Base-by-base conservation (phyloP, 768 basidiomycete species). In the Cystobasidium onofrii region DNA sequence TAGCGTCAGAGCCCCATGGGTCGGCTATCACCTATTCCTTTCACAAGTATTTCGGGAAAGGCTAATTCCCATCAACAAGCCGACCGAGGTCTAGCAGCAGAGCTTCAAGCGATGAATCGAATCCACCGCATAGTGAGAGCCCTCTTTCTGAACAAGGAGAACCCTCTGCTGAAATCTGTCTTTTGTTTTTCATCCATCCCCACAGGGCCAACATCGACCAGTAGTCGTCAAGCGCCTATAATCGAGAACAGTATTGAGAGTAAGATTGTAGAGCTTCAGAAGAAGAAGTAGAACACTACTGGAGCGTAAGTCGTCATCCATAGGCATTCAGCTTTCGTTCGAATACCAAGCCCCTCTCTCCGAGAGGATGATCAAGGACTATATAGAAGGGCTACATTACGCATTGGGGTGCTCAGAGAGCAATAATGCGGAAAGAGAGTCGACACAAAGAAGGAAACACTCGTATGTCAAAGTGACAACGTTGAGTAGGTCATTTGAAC, bases 171-270 rank as follows among this genome's bases (percentile, higher is more conserved):
- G 23, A 55, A 55, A 23, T 7, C 54, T 55, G 18, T 13, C 20
- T 31, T 9, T n/a, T 6, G n/a, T 20, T 29, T n/a, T 50, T 43
- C 17, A 67, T 46, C 1, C 41, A n/a, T n/a, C 20, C 1, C 13
- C 31, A 2, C 44, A 12, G n/a, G 39, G 3, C 7, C 93, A 98
- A 81, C 89, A 88, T 76, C 86, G 95, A 27, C 94, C 95, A 9
- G 91, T 99, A 57, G 86, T 90, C 77, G 92, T 92, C 18, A 91
- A 92, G 81, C 95, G 98, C 78, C 84, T 98, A 90, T 97, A 20
- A 86, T 97, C 52, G 93, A 98, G 81, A 94, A 99, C 80, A 61
- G 91, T 74, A 98, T 99, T 75, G 96, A 99, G 80, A 89, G 88
- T 78, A 88, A 92, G 75, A 98, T 99, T 73, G 85, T 99, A 20